Evolutionary conservation across 257 asterid genomes (phyloP).

Genomic region (Capsicum rhomboideum): DNA sequence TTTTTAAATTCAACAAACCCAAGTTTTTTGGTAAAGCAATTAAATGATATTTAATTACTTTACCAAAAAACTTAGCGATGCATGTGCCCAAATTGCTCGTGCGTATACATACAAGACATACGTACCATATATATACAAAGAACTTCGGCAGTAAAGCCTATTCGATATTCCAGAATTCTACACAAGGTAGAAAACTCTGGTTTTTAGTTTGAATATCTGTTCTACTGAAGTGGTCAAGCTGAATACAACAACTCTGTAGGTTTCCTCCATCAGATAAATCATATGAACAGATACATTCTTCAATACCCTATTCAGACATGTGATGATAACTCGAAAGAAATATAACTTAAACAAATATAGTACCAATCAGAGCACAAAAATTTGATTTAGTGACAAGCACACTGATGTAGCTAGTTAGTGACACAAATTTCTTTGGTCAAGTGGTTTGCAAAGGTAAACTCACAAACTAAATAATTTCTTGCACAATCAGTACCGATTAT

Average conservation of each 20-base stretch:
- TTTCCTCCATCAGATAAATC: neutral
- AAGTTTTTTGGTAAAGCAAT: too few species aligned
- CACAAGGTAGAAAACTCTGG: neutral
- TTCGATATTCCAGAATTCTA: neutral
- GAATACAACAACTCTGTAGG: neutral
- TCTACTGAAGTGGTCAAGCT: neutral
- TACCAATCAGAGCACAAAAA: neutral
- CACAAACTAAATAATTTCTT: neutral
- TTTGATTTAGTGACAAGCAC: neutral
- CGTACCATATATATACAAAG: neutral
- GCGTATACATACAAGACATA: neutral
- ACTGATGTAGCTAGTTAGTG: neutral
- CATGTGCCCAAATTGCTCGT: neutral
- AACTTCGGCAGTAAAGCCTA: neutral
- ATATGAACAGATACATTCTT: neutral
- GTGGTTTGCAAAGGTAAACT: neutral
- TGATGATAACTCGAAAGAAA: neutral
- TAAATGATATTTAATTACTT: too few species aligned
- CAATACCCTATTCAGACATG: neutral
- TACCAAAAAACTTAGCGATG: too few species aligned
- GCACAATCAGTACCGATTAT: neutral
- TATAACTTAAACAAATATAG: neutral
- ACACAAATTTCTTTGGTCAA: neutral
- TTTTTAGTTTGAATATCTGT: neutral
- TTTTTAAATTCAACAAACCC: neutral